phyloP scores from a whole-genome alignment of 169 alveolate genomes.

The Cryptosporidium ryanae region DNA sequence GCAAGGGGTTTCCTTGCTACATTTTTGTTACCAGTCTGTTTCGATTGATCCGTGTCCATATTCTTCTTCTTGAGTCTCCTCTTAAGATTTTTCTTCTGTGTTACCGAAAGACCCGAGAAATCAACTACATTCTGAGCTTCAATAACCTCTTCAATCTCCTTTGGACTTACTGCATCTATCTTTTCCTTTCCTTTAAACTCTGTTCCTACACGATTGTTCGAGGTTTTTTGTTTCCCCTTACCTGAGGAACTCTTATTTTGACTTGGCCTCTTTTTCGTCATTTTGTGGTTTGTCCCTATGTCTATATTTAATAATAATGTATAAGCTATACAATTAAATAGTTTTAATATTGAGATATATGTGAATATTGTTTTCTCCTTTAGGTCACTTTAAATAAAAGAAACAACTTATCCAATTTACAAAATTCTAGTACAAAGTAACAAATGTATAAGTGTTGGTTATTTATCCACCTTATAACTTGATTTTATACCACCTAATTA shows the following conservation, averaged over 20 bases:
- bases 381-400: no score
- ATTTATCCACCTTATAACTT: conserved; percentile 10
- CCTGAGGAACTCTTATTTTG: conserved; percentile 48
- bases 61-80: conserved; percentile 69
- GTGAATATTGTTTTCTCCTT: no score
- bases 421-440: neutral
- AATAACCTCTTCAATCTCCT: conserved; percentile 27
- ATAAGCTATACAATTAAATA: neutral
- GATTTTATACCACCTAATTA: neutral
- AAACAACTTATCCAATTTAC: no score
- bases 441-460: conserved; percentile 23
- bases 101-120: conserved; percentile 64
- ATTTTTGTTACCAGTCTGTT: neutral
- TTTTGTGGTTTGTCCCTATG: neutral
- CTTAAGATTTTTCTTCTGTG: conserved; percentile 60
- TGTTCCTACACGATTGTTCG: neutral
- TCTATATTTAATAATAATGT: neutral
- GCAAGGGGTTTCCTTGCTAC: conserved; percentile 48
- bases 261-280: conserved; percentile 73
- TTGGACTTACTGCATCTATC: neutral
- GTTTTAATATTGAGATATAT: neutral
- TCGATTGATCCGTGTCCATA: conserved; percentile 7
- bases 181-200: conserved; percentile 11
- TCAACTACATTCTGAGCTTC: conserved; percentile 31
- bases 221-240: conserved; percentile 52